Conservation (phyloP, 1,284 basidiomycete species). For the Cutaneotrichosporon mucoides region DNA sequence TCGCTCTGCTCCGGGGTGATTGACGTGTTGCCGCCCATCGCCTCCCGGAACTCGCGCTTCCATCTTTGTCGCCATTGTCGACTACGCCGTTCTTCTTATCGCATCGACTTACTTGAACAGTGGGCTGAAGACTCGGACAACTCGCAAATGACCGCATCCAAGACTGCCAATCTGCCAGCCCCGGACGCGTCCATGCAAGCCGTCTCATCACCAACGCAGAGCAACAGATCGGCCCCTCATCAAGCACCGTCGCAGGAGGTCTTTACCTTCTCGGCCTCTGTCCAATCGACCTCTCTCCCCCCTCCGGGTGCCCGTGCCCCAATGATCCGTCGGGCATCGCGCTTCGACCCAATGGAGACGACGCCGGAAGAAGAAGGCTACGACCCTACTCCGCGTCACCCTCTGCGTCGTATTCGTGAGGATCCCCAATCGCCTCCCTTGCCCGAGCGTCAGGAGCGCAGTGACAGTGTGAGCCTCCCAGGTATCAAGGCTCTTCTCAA, state of each 20-base stretch:
- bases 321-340: constrained; percentile 25
- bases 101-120: not conserved
- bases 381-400: constrained; percentile 35
- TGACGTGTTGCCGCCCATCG: no score
- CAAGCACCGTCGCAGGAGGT: not conserved
- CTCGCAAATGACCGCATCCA: not conserved
- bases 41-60: no score
- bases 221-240: not conserved
- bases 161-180: not conserved
- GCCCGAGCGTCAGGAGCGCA: not conserved
- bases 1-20: no score
- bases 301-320: constrained; percentile 20
- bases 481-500: constrained; percentile 33
- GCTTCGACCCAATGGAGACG: constrained; percentile 43
- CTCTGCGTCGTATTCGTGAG: constrained; percentile 35
- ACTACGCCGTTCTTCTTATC: not conserved
- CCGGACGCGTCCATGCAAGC: constrained; percentile 3
- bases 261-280: not conserved
- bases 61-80: not conserved
- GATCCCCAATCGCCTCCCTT: constrained; percentile 13
- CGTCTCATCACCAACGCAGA: not conserved
- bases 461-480: constrained; percentile 29
- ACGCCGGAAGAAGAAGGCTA: constrained; percentile 34
- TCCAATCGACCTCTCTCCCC: not conserved
- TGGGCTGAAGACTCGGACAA: not conserved